phyloP scores from a whole-genome alignment of 305 asterid species.

The Fraxinus sp. region DNA sequence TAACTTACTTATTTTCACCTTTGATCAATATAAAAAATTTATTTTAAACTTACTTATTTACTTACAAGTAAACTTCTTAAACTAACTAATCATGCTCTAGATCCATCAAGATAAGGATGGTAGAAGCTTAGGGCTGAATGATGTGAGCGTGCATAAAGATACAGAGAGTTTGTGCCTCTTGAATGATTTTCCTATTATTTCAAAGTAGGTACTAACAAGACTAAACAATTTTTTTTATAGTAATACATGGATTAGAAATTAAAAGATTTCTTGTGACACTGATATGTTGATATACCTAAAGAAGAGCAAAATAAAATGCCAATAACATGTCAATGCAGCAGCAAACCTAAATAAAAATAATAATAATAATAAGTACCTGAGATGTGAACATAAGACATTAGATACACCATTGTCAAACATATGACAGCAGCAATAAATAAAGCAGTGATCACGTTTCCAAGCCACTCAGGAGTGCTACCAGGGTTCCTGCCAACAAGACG shows the following conservation, averaged over 20 bases:
- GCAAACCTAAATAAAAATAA: constrained; percentile 5
- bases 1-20: not conserved
- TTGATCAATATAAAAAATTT: not conserved
- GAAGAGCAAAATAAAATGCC: not conserved
- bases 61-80: not conserved
- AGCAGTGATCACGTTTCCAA: constrained; percentile 56
- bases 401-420: constrained; percentile 78
- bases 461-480: constrained; percentile 80
- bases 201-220: not conserved
- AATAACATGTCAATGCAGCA: constrained; percentile 6
- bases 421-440: constrained; percentile 58
- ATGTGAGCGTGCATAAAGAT: not conserved
- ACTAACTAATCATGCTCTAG: not conserved
- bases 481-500: constrained; percentile 65
- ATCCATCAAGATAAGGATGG: not conserved
- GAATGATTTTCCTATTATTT: not conserved
- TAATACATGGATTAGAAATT: not conserved
- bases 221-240: not conserved
- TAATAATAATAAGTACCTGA: constrained; percentile 55
- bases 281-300: not conserved
- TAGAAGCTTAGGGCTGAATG: not conserved
- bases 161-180: not conserved
- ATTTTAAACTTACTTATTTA: not conserved
- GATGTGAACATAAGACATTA: constrained; percentile 79
- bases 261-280: not conserved